A percentile compares a stretch with the other conserved stretches of the same genome.
phyloP scores from a whole-genome alignment of 352 stramenopile species.

The Aphanomyces astaci region DNA sequence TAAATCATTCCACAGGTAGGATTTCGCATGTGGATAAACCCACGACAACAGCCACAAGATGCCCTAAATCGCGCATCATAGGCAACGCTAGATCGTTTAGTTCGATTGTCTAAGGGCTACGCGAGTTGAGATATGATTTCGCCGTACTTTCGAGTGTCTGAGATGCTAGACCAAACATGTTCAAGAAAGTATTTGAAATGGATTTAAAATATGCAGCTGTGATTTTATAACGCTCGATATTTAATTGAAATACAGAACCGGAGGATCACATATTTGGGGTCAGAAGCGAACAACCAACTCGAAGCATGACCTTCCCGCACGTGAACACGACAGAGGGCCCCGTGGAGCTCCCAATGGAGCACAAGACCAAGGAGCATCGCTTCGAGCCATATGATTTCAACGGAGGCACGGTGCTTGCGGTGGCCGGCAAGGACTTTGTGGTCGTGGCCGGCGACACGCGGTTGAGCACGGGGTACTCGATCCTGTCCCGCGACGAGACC shows the following conservation, averaged over 20 bases:
- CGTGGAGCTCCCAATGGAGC: constrained; percentile 6
- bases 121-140: too few relatives aligned
- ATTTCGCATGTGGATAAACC: too few relatives aligned
- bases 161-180: too few relatives aligned
- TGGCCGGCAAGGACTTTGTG: constrained; percentile 93
- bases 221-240: too few relatives aligned
- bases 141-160: too few relatives aligned
- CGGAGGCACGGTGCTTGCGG: constrained; percentile 82
- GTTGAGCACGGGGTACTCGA: constrained; percentile 95
- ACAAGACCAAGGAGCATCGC: constrained; percentile 25
- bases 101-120: too few relatives aligned
- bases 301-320: constrained; percentile 1
- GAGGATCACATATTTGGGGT: constrained; percentile 16
- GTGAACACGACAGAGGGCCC: constrained; percentile 2
- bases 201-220: background rate
- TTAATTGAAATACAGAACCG: background rate
- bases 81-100: too few relatives aligned
- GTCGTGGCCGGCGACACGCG: constrained; percentile 95
- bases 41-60: too few relatives aligned
- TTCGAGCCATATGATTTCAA: constrained; percentile 86
- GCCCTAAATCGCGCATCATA: too few relatives aligned
- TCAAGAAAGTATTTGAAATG: background rate
- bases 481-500: constrained; percentile 92
- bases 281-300: constrained; percentile 10
- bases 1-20: too few relatives aligned